phyloP scores from a whole-genome alignment of 257 asterid species.

The Lycium ferocissimum region DNA sequence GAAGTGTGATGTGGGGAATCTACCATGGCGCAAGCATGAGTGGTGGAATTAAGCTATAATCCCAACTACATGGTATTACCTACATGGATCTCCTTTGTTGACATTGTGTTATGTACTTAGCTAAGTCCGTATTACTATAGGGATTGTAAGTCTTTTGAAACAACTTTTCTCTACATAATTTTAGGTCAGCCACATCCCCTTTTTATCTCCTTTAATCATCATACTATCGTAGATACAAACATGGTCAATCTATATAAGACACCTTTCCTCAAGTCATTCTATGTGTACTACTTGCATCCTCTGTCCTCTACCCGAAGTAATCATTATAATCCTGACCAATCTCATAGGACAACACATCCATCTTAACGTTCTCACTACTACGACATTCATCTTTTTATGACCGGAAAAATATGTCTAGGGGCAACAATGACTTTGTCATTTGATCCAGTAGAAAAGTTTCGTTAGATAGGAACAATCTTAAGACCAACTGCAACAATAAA shows the following conservation, averaged over 20 bases:
- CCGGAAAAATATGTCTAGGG: neutral
- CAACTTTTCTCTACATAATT: neutral
- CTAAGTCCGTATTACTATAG: neutral
- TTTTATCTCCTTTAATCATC: neutral
- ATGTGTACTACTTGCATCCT: neutral
- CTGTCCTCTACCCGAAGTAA: neutral
- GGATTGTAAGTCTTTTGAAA: neutral
- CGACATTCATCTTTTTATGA: neutral
- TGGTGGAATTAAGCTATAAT: neutral
- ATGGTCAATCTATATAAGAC: neutral
- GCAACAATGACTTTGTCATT: no score
- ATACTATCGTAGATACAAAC: neutral
- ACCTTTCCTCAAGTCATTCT: neutral
- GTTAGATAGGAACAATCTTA: no score
- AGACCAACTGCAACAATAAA: neutral
- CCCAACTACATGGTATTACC: neutral
- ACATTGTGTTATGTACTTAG: neutral
- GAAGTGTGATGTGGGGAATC: neutral
- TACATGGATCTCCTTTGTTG: conserved; percentile 1
- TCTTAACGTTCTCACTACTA: neutral
- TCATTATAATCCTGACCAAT: neutral
- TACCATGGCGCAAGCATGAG: neutral
- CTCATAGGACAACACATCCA: neutral
- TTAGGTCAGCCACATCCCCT: neutral
- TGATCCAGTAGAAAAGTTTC: no score